Conservation (phyloP, 805 yeast species). For the Metschnikowia santaceciliae region DNA sequence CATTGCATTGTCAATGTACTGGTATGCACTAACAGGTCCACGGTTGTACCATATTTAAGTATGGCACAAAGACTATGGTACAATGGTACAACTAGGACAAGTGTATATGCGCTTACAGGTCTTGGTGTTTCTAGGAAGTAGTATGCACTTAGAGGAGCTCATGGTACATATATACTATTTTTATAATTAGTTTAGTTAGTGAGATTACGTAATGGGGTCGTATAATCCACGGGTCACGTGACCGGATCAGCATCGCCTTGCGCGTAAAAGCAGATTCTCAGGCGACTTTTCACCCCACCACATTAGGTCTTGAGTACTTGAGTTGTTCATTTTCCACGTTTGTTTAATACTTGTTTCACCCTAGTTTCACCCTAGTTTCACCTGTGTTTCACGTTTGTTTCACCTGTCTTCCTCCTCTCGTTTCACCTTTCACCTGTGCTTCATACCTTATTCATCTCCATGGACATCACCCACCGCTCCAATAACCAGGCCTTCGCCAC, state of each 20-base stretch:
- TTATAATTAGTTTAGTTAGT: no score
- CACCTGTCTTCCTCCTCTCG: not conserved
- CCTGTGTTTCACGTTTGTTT: not conserved
- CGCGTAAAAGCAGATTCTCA: not conserved
- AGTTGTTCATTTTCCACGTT: not conserved
- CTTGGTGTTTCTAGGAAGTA: no score
- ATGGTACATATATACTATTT: no score
- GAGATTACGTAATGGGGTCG: no score
- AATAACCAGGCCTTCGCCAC: conserved; percentile 16
- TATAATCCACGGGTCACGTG: not conserved
- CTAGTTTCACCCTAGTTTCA: not conserved
- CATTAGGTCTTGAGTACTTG: not conserved
- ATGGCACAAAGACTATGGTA: no score
- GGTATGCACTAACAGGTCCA: no score
- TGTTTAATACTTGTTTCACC: not conserved
- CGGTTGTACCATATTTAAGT: no score
- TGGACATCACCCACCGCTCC: conserved; percentile 18
- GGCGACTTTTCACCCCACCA: not conserved
- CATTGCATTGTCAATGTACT: no score
- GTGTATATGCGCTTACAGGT: no score
- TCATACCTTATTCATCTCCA: not conserved
- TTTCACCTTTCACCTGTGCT: not conserved
- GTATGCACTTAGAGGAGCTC: no score
- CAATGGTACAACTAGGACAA: no score
- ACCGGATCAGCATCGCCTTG: not conserved